Percentiles rank a stretch among this genome's conserved stretches.
Conservation (phyloP, 2,329 filamentous ascomycete species). For the Emergomyces orientalis region DNA sequence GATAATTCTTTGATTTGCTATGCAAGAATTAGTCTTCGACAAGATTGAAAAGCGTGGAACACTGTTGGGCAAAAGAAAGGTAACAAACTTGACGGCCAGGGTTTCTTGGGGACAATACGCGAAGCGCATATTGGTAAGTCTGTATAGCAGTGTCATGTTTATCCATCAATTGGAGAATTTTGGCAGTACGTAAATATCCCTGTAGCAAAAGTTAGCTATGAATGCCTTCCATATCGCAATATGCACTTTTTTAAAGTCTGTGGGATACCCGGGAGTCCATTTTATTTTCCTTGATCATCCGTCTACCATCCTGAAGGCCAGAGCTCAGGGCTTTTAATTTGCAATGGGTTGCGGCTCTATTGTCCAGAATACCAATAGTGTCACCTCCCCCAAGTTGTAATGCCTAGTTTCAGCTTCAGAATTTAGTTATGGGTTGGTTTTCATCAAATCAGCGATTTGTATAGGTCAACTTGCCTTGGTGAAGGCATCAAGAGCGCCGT, state of each 20-base stretch:
- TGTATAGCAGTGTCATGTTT: slow-evolving; percentile 46
- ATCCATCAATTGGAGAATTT: slow-evolving; percentile 37
- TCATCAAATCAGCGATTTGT: neutral
- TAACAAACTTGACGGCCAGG: slow-evolving; percentile 23
- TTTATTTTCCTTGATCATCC: slow-evolving; percentile 45
- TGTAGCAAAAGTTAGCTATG: slow-evolving; percentile 13
- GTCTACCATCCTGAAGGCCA: slow-evolving; percentile 49
- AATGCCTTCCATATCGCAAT: neutral
- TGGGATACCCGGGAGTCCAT: slow-evolving; percentile 40
- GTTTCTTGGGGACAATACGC: slow-evolving; percentile 38
- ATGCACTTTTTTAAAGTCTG: neutral
- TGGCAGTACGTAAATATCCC: slow-evolving; percentile 50
- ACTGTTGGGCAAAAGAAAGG: slow-evolving; percentile 9
- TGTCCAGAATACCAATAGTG: slow-evolving; percentile 41
- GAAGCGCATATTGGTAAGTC: slow-evolving; percentile 51
- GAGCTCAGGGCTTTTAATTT: slow-evolving; percentile 43
- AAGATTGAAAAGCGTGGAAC: slow-evolving; percentile 3
- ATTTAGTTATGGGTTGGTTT: slow-evolving; percentile 8
- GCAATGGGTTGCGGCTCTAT: slow-evolving; percentile 47
- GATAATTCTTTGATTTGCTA: slow-evolving; percentile 40
- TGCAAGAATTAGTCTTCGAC: neutral
- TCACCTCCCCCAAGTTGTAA: slow-evolving; percentile 28
- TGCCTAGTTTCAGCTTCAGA: slow-evolving; percentile 22
- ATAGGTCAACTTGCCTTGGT: slow-evolving; percentile 26
- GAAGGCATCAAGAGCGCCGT: slow-evolving; percentile 36